Percentiles rank a stretch among this genome's conserved stretches.
Conservation (phyloP, 306 rosid species). For the Rubus parviflorus region DNA sequence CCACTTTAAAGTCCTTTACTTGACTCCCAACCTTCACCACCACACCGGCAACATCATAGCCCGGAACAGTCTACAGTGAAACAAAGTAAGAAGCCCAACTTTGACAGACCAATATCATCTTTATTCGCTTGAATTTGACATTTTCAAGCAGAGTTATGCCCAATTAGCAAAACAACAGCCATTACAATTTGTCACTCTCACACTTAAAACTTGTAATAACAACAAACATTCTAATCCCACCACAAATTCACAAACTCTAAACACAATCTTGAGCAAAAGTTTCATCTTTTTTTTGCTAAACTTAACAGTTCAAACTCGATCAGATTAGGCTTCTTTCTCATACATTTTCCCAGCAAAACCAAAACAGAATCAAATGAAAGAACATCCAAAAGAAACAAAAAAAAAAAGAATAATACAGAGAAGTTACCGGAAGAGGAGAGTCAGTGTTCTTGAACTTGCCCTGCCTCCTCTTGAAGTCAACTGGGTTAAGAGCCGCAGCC, state of each 20-base stretch:
- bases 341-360: constrained; percentile 15
- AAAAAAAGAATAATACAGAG: background rate
- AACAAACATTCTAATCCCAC: background rate
- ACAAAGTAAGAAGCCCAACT: constrained; percentile 19
- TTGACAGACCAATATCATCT: background rate
- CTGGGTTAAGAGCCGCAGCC: constrained; percentile 95
- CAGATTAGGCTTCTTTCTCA: background rate
- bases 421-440: constrained; percentile 84
- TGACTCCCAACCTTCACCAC: constrained; percentile 79
- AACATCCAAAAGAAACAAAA: background rate
- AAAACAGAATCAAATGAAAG: background rate
- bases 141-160: too few relatives aligned
- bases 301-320: background rate
- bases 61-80: constrained; percentile 78
- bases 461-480: constrained; percentile 77
- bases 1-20: constrained; percentile 75
- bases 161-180: background rate
- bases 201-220: background rate
- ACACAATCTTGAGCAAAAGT: background rate
- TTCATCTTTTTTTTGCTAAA: background rate
- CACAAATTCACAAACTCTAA: background rate
- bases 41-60: constrained; percentile 89
- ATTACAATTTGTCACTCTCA: background rate
- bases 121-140: background rate
- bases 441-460: constrained; percentile 90